phyloP scores from a whole-genome alignment of 1,284 basidiomycete genomes.

The Sparassis latifolia region DNA sequence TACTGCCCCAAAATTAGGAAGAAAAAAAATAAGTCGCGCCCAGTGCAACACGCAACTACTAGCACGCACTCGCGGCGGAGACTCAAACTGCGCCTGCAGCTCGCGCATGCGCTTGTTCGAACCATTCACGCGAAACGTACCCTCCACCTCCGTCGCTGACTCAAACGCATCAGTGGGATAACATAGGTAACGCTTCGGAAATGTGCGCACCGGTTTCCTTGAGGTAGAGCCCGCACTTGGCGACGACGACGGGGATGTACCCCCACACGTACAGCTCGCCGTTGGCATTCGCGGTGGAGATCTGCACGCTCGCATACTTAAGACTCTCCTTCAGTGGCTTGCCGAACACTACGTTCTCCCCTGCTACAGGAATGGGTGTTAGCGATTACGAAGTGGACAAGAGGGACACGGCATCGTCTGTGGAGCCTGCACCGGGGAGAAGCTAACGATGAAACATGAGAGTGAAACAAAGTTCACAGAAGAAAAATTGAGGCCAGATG shows the following conservation, averaged over 20 bases:
- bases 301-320: constrained; percentile 86
- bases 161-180: constrained; percentile 4
- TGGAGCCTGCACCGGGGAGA: too few relatives aligned
- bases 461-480: not conserved
- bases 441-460: too few relatives aligned
- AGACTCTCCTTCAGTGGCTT: constrained; percentile 81
- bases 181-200: not conserved
- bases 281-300: constrained; percentile 83
- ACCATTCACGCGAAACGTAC: constrained; percentile 92
- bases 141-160: constrained; percentile 88
- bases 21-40: not conserved
- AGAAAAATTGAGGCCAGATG: not conserved
- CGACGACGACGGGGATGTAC: constrained; percentile 94
- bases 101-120: constrained; percentile 95
- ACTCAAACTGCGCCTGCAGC: constrained; percentile 86
- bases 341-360: constrained; percentile 69
- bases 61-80: constrained; percentile 72
- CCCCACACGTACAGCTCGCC: constrained; percentile 88
- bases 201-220: constrained; percentile 74
- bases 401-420: too few relatives aligned
- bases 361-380: constrained; percentile 3
- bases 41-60: not conserved
- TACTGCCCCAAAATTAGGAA: constrained; percentile 46
- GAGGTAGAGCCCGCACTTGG: constrained; percentile 90
- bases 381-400: not conserved